These are phyloP conservation scores for Alternaria ventricosa DNA, from an alignment of 2,329 filamentous ascomycete species.

Conservation along the genomic window DNA sequence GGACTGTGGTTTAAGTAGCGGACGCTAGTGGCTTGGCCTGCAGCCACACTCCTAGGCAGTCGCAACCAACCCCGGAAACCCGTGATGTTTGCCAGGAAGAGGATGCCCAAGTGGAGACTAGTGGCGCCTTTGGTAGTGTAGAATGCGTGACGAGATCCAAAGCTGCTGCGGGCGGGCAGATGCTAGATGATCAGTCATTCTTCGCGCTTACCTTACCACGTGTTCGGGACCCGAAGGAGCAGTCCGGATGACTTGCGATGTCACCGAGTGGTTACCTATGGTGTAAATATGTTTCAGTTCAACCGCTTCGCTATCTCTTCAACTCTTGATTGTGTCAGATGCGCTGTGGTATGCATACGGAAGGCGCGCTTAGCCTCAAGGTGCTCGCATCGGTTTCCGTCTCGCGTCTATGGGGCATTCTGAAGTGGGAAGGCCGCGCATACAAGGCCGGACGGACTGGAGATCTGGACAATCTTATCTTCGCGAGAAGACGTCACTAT, in stretches of 20 bases:
- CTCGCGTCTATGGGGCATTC: not conserved
- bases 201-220: constrained; percentile 41
- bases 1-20: constrained; percentile 28
- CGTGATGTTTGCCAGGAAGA: constrained; percentile 16
- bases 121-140: not conserved
- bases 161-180: constrained; percentile 9
- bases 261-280: constrained; percentile 33
- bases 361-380: not conserved
- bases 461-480: not conserved
- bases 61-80: constrained; percentile 23
- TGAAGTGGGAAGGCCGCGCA: constrained; percentile 5
- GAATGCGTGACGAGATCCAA: constrained; percentile 6
- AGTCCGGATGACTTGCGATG: constrained; percentile 37
- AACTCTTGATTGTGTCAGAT: constrained; percentile 10
- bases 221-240: constrained; percentile 35
- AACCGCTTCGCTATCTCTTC: constrained; percentile 15
- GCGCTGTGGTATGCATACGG: not conserved
- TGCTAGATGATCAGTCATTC: constrained; percentile 19
- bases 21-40: constrained; percentile 26
- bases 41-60: constrained; percentile 30
- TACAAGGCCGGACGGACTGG: not conserved
- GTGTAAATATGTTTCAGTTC: constrained; percentile 41
- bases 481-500: not conserved
- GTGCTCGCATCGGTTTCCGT: not conserved
- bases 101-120: constrained; percentile 10